Evolutionary conservation across 2,329 filamentous ascomycete genomes (phyloP).

Genomic region (Aspergillus alliaceus): DNA sequence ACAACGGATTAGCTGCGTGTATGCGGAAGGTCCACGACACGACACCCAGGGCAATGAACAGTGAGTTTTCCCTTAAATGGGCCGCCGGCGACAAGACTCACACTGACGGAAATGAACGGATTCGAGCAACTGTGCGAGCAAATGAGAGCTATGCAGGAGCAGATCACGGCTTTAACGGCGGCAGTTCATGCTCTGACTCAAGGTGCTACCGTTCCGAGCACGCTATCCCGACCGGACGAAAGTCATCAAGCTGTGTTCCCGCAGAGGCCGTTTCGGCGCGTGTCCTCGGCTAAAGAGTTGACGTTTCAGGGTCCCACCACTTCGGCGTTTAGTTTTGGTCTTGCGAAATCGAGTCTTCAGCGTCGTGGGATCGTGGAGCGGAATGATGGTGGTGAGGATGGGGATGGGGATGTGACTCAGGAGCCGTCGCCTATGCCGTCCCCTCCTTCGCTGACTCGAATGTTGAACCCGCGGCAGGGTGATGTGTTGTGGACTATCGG

Average conservation of each 20-base stretch:
- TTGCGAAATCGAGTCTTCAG: conserved; percentile 80
- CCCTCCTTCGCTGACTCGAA: conserved; percentile 18
- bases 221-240: conserved; percentile 11
- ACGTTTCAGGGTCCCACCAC: conserved; percentile 85
- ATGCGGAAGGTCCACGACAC: conserved; percentile 69
- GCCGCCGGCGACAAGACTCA: not conserved
- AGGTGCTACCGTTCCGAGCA: conserved; percentile 18
- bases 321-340: conserved; percentile 76
- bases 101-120: not conserved
- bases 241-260: not conserved
- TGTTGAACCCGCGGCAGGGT: conserved; percentile 18
- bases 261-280: conserved; percentile 18
- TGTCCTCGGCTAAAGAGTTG: conserved; percentile 48
- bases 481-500: conserved; percentile 78
- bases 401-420: conserved; percentile 60
- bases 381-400: conserved; percentile 47
- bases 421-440: conserved; percentile 35
- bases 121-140: conserved; percentile 30
- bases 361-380: conserved; percentile 77
- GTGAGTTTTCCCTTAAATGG: too few species aligned
- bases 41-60: not conserved
- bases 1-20: conserved; percentile 38
- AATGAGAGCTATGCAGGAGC: conserved; percentile 53
- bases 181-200: conserved; percentile 66
- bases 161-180: conserved; percentile 73